Conservation (phyloP, 2,329 filamentous ascomycete species). For the Trichoderma lentiforme region DNA sequence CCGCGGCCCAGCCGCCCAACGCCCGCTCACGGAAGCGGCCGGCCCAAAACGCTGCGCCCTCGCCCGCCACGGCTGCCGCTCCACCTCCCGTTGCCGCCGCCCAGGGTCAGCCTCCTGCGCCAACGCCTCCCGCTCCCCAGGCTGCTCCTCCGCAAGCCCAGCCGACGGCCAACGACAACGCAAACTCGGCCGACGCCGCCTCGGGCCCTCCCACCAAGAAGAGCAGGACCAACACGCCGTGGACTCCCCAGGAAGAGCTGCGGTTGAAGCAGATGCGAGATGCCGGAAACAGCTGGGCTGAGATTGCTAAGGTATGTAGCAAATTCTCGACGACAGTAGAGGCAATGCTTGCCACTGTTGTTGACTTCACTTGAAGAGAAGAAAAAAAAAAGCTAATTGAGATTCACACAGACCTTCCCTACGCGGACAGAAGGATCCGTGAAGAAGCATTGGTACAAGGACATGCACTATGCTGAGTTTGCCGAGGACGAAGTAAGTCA, state of each 20-base stretch:
- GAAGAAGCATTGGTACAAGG: constrained; percentile 99
- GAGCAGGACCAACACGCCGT: constrained; percentile 96
- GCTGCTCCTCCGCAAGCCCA: constrained; percentile 28
- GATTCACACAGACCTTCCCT: constrained; percentile 69
- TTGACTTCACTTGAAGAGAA: background rate
- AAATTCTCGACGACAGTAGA: background rate
- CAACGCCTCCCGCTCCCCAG: constrained; percentile 32
- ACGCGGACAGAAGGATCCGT: constrained; percentile 93
- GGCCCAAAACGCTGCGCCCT: constrained; percentile 38
- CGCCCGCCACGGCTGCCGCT: constrained; percentile 35
- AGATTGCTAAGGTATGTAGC: constrained; percentile 90
- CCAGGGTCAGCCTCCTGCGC: constrained; percentile 32
- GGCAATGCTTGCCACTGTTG: background rate
- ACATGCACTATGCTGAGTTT: constrained; percentile 99
- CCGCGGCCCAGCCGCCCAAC: constrained; percentile 33
- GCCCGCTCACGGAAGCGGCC: constrained; percentile 42
- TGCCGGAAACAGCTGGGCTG: constrained; percentile 89
- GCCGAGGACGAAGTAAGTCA: constrained; percentile 87
- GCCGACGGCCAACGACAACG: constrained; percentile 31
- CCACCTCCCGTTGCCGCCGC: constrained; percentile 33
- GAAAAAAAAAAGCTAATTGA: background rate
- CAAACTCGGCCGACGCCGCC: constrained; percentile 28
- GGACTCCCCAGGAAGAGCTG: constrained; percentile 92
- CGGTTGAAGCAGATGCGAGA: constrained; percentile 92
- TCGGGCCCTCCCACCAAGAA: constrained; percentile 71